Percentiles rank a stretch among this genome's conserved stretches.
Evolutionary conservation across 371 early-diverging fungal genomes (phyloP).

Genomic region (Capillidium rhysosporum): DNA sequence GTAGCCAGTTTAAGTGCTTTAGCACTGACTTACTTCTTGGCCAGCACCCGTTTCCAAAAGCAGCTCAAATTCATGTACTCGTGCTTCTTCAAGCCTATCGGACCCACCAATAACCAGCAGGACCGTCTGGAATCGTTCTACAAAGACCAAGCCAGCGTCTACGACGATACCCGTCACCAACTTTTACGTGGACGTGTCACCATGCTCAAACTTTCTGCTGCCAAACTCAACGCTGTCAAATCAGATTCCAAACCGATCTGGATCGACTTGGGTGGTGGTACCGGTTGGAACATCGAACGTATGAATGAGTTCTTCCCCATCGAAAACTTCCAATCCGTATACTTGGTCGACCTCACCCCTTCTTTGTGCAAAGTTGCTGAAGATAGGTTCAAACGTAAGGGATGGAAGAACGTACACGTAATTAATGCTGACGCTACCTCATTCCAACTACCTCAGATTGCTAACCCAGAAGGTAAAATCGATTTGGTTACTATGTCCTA

Average conservation of each 20-base stretch:
- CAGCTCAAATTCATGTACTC: constrained; percentile 36
- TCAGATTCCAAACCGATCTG: constrained; percentile 22
- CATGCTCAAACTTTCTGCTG: constrained; percentile 59
- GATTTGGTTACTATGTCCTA: constrained; percentile 66
- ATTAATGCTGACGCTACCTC: constrained; percentile 57
- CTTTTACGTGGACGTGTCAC: constrained; percentile 56
- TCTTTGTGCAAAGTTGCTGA: constrained; percentile 61
- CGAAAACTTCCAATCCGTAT: constrained; percentile 48
- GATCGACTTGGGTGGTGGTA: constrained; percentile 75
- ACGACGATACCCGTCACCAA: constrained; percentile 33
- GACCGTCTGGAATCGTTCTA: constrained; percentile 50
- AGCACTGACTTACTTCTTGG: background rate
- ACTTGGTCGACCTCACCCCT: constrained; percentile 67
- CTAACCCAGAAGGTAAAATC: constrained; percentile 30
- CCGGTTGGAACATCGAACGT: constrained; percentile 70
- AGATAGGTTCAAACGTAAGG: constrained; percentile 41
- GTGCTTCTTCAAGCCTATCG: constrained; percentile 59
- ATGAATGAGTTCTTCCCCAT: constrained; percentile 58
- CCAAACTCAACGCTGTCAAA: constrained; percentile 35
- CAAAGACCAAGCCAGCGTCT: constrained; percentile 46
- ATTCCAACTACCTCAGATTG: constrained; percentile 36
- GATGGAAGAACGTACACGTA: constrained; percentile 63
- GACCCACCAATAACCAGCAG: constrained; percentile 35
- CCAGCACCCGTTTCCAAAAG: constrained; percentile 11
- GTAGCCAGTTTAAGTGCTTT: background rate